A percentile compares a stretch with the other conserved stretches of the same genome.
These are phyloP conservation scores for Pichia heedii DNA, from an alignment of 805 yeast genomes.

Conservation along the genomic window DNA sequence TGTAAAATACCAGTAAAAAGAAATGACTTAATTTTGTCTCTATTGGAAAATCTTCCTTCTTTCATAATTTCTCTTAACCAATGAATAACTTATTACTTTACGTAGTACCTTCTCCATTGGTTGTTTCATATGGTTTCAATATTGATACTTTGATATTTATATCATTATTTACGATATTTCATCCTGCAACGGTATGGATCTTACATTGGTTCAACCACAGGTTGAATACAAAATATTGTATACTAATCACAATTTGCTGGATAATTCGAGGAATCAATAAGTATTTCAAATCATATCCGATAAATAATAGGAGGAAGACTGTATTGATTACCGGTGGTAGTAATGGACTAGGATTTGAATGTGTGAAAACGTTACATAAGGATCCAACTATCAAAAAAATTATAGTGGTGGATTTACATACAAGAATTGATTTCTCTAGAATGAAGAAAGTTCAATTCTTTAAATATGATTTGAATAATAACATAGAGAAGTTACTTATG, in stretches of 20 bases:
- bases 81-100: not conserved
- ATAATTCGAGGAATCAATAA: conserved; percentile 3
- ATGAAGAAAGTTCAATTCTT: conserved; percentile 19
- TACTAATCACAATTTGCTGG: conserved; percentile 11
- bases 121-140: conserved; percentile 5
- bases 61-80: too few species aligned
- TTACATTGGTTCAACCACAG: not conserved
- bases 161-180: conserved; percentile 6
- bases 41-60: too few species aligned
- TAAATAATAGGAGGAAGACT: not conserved
- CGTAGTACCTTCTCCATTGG: not conserved
- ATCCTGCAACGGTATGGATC: conserved; percentile 10
- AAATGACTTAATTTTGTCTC: too few species aligned
- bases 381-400: conserved; percentile 15
- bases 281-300: not conserved
- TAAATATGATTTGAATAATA: conserved; percentile 19
- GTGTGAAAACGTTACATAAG: conserved; percentile 19
- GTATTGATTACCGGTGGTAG: conserved; percentile 38
- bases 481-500: conserved; percentile 20
- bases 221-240: not conserved
- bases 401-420: conserved; percentile 26
- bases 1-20: too few species aligned
- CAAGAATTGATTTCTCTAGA: conserved; percentile 12
- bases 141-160: conserved; percentile 10
- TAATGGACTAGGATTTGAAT: conserved; percentile 39